Percentiles rank a stretch among this genome's conserved stretches.
These are phyloP conservation scores for Leersia perrieri DNA, from an alignment of 176 grass and related monocot species.

Conservation along the genomic window DNA sequence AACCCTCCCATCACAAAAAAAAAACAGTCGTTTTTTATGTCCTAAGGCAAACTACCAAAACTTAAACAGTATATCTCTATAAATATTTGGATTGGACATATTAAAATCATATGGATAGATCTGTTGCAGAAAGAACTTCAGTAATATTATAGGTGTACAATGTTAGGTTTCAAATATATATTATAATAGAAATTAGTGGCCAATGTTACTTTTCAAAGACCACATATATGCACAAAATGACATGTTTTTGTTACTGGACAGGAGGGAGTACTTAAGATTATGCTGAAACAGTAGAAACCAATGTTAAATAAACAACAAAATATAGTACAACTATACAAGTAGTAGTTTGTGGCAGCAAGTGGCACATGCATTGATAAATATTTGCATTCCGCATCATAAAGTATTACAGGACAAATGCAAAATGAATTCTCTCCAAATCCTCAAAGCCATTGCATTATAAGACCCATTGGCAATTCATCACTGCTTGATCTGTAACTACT, in stretches of 20 bases:
- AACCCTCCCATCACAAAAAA: not conserved
- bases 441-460: not conserved
- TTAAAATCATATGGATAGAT: not conserved
- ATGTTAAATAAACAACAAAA: not conserved
- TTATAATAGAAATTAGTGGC: not conserved
- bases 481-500: constrained; percentile 4
- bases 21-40: not conserved
- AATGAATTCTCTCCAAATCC: constrained; percentile 4
- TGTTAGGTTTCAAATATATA: not conserved
- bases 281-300: not conserved
- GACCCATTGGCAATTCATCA: not conserved
- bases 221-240: not conserved
- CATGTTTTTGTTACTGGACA: not conserved
- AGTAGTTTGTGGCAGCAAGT: constrained; percentile 16
- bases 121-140: not conserved
- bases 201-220: not conserved
- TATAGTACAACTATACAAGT: constrained; percentile 2
- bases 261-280: not conserved
- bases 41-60: not conserved
- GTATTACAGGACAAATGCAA: constrained; percentile 10
- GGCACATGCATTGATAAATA: not conserved
- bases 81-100: not conserved
- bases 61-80: not conserved
- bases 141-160: not conserved
- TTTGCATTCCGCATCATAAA: not conserved